phyloP scores from a whole-genome alignment of 345 rosid genomes.

The Dipteronia sinensis region DNA sequence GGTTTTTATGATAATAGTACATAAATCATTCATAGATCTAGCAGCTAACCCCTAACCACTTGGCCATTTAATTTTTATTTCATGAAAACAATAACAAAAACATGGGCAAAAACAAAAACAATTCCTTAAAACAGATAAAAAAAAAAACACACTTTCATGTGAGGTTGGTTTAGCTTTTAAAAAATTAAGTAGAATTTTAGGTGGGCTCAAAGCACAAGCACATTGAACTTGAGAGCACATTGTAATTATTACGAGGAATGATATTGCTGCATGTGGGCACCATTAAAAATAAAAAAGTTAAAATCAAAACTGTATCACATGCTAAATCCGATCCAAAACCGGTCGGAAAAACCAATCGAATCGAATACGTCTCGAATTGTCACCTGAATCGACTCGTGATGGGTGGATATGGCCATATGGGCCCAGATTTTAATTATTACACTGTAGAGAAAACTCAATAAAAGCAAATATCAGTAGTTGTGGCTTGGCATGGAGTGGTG shows the following conservation, averaged over 20 bases:
- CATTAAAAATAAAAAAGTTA: background rate
- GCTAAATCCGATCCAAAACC: background rate
- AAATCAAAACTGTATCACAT: background rate
- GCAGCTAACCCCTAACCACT: background rate
- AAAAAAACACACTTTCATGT: background rate
- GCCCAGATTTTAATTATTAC: background rate
- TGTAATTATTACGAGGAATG: constrained; percentile 5
- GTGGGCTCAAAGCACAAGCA: background rate
- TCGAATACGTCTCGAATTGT: too few relatives aligned
- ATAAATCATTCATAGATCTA: background rate
- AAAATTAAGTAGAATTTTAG: background rate
- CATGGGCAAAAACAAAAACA: background rate
- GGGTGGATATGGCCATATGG: constrained; percentile 8
- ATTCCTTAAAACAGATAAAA: background rate
- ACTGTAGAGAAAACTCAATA: background rate
- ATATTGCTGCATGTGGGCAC: constrained; percentile 14
- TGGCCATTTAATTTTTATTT: background rate
- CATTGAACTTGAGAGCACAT: background rate
- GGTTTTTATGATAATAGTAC: background rate
- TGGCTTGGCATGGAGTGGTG: background rate
- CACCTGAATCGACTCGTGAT: background rate
- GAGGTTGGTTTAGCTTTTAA: background rate
- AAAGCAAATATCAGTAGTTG: background rate
- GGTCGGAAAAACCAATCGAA: too few relatives aligned
- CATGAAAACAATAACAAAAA: background rate